phyloP scores from a whole-genome alignment of 805 yeast species.

The Kuraishia ogatae region DNA sequence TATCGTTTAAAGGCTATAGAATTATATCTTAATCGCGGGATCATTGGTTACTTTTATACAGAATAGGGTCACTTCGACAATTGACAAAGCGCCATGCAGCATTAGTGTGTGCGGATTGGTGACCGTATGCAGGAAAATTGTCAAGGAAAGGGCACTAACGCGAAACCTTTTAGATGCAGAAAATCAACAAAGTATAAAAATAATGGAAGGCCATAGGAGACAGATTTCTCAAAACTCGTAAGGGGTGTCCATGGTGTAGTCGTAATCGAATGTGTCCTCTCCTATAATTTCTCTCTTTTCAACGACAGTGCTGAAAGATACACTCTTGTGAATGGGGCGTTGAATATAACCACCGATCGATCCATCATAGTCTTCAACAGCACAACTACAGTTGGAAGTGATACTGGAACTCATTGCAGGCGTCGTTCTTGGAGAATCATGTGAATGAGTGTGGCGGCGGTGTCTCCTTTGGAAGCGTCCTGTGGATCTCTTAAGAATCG shows the following conservation, averaged over 20 bases:
- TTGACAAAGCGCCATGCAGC: not conserved
- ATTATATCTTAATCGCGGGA: conserved; percentile 4
- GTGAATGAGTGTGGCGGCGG: not conserved
- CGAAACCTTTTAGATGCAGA: not conserved
- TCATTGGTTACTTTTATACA: conserved; percentile 4
- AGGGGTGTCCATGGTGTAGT: conserved; percentile 3
- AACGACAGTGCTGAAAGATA: conserved; percentile 32
- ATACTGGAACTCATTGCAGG: not conserved
- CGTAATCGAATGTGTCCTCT: conserved; percentile 32
- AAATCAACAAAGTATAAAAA: not conserved
- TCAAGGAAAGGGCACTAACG: not conserved
- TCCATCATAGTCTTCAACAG: not conserved
- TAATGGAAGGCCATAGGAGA: not conserved
- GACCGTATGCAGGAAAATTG: not conserved
- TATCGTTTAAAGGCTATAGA: conserved; percentile 2
- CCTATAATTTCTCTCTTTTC: conserved; percentile 37
- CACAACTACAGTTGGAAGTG: not conserved
- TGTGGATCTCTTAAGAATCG: not conserved
- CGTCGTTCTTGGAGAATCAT: not conserved
- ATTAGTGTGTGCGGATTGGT: not conserved
- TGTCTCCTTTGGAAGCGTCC: not conserved
- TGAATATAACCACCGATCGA: not conserved
- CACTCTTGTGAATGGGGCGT: conserved; percentile 22
- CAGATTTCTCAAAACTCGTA: not conserved
- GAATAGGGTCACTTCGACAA: not conserved